Base-by-base conservation (phyloP, 1,284 basidiomycete species). In the Ganoderma sp. region DNA sequence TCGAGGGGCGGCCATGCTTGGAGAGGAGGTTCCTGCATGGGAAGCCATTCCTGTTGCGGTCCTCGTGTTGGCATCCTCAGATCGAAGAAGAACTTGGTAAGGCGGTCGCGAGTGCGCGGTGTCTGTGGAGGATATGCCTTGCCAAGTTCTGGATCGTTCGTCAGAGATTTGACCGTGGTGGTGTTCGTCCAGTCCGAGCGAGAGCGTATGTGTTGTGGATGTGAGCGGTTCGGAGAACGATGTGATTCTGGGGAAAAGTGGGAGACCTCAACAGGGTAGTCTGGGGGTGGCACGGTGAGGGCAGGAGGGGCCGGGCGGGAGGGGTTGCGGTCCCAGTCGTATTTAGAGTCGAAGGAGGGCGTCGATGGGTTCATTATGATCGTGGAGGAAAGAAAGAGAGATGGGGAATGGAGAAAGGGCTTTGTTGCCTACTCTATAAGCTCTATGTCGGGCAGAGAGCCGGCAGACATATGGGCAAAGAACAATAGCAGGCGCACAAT, bases 1-100 rank as follows among this genome's bases (percentile, higher is more conserved):
- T 82, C 77, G 65, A 84, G 76, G 17, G 83, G 81, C 0, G 76
- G 75, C 84, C 83, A 84, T 25, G 76, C 72, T 2, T 76, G 68
- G 8, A 78, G 64, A 8, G 69, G 70, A 1, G 77, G 71, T 4
- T 76, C 78, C 54, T 78, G 78, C 22, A 76, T 73, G 6, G 79
- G 77, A 3, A 76, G 69, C 42, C 74, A 67, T 17, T 80, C 77
- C 5, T 75, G 72, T 56, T 79, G 78, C 6, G 71, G 57, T 28
- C 68, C n/a, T 10, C 32, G 62, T 34, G 62, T 28, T 57, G 78
- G 61, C 25, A 78, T 77, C 50, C 81, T 76, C 41, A 81, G 48
- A 74, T 83, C 77, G 67, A 79, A 80, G 70, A 81, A 78, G 61
- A 81, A 68, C 67, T 76, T 79, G 1, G 80, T 79, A 63, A 84